Percentiles rank a stretch among this genome's conserved stretches.
These are phyloP conservation scores for Macroventuria anomochaeta DNA, from an alignment of 2,329 filamentous ascomycete genomes.

Conservation along the genomic window DNA sequence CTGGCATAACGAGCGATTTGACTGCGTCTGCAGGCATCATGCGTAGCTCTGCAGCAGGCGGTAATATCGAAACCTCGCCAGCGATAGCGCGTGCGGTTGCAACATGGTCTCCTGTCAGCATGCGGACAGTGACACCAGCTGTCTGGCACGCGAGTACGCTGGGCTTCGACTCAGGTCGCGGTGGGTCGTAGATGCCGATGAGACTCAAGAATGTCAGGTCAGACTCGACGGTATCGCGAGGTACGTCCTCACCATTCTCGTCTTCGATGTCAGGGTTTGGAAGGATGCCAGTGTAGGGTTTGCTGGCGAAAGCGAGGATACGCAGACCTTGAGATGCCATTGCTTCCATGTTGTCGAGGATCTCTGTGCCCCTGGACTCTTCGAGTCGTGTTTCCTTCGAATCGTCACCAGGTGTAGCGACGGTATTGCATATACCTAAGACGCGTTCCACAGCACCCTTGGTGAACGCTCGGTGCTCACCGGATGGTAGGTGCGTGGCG, in stretches of 20 bases:
- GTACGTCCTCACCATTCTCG: conserved; percentile 52
- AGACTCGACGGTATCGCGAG: conserved; percentile 68
- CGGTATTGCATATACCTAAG: conserved; percentile 54
- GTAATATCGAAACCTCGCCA: conserved; percentile 52
- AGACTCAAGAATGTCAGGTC: conserved; percentile 76
- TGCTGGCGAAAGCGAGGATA: conserved; percentile 69
- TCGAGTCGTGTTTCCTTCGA: conserved; percentile 50
- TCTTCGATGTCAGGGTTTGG: conserved; percentile 27
- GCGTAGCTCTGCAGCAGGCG: conserved; percentile 44
- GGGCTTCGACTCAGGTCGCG: conserved; percentile 76
- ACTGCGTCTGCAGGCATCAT: conserved; percentile 37
- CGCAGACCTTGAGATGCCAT: conserved; percentile 70
- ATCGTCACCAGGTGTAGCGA: conserved; percentile 60
- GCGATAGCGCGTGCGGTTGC: conserved; percentile 55
- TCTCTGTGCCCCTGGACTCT: conserved; percentile 59
- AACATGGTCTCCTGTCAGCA: conserved; percentile 56
- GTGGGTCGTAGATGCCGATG: conserved; percentile 83
- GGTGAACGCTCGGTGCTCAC: conserved; percentile 59
- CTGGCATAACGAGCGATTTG: conserved; percentile 37
- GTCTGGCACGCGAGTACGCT: conserved; percentile 44
- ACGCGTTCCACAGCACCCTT: conserved; percentile 74
- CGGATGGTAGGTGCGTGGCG: conserved; percentile 52
- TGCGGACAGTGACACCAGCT: conserved; percentile 52
- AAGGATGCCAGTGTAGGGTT: conserved; percentile 47
- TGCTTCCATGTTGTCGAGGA: conserved; percentile 71